Conservation (phyloP, 2,329 filamentous ascomycete genomes). For the Diaporthe longicolla region DNA sequence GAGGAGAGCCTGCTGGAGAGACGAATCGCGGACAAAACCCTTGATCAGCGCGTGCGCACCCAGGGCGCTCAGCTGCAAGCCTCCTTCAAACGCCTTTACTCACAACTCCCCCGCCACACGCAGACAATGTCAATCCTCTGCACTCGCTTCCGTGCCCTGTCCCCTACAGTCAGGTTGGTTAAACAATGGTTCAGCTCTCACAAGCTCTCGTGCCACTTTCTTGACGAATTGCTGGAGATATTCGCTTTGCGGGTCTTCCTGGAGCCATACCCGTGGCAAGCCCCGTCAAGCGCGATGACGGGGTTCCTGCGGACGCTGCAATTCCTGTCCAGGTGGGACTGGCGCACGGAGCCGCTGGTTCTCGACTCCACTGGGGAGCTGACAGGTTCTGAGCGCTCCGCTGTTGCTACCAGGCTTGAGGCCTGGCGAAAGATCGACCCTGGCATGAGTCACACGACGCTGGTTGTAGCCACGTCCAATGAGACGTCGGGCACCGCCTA, state of each 20-base stretch:
- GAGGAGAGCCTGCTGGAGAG: conserved; percentile 86
- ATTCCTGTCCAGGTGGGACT: conserved; percentile 91
- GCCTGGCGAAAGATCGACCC: conserved; percentile 92
- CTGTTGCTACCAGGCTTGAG: conserved; percentile 80
- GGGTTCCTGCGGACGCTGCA: conserved; percentile 87
- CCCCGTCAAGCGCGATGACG: conserved; percentile 81
- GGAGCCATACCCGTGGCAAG: conserved; percentile 83
- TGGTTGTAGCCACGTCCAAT: conserved; percentile 86
- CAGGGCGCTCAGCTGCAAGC: conserved; percentile 79
- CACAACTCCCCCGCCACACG: conserved; percentile 82
- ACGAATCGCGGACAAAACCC: conserved; percentile 80
- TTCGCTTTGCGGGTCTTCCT: conserved; percentile 84
- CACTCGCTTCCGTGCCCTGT: conserved; percentile 84
- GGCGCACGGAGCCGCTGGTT: conserved; percentile 85
- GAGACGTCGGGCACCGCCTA: conserved; percentile 85
- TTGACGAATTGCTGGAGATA: conserved; percentile 87
- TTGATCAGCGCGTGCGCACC: conserved; percentile 76
- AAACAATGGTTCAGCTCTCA: conserved; percentile 94
- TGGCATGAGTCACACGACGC: conserved; percentile 83
- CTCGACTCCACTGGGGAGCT: conserved; percentile 81
- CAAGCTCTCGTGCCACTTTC: conserved; percentile 81
- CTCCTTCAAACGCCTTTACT: conserved; percentile 78
- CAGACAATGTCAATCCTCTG: conserved; percentile 85
- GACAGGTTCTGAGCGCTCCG: conserved; percentile 70
- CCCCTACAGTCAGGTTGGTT: conserved; percentile 83